A percentile compares a stretch with the other conserved stretches of the same genome.
phyloP scores from a whole-genome alignment of 2,329 filamentous ascomycete genomes.

The Epichloe sibirici region DNA sequence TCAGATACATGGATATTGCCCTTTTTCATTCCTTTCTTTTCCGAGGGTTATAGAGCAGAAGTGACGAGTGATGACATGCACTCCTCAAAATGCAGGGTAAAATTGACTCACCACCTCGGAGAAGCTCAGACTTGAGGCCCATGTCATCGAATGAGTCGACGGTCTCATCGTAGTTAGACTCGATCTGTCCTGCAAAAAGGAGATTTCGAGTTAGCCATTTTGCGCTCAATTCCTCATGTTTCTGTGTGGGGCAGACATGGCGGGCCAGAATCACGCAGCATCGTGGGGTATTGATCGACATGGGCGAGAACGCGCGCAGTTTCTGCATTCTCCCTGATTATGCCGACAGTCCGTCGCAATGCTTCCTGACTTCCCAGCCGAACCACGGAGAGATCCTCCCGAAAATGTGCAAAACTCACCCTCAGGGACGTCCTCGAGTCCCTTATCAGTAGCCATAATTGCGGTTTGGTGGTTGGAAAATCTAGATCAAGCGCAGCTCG shows the following conservation, averaged over 20 bases:
- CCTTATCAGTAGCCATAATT: constrained; percentile 98
- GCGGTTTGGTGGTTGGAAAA: constrained; percentile 45
- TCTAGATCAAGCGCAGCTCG: constrained; percentile 69
- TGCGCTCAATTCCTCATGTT: neutral
- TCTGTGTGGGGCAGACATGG: constrained; percentile 1
- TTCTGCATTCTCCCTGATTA: neutral
- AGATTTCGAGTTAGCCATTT: constrained; percentile 12
- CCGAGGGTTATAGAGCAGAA: neutral
- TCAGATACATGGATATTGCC: neutral
- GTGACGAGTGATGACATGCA: neutral
- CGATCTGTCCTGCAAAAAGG: constrained; percentile 71
- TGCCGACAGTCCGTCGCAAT: neutral
- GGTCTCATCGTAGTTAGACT: constrained; percentile 99
- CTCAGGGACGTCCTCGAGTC: constrained; percentile 96
- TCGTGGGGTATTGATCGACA: neutral
- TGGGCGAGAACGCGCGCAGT: neutral
- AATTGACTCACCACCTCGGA: constrained; percentile 62
- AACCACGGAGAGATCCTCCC: too few species aligned
- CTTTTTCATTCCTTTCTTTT: neutral
- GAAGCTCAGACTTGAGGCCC: constrained; percentile 92
- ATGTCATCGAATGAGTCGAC: constrained; percentile 99
- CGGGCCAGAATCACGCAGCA: neutral
- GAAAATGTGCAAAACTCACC: constrained; percentile 45
- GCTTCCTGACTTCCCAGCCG: neutral
- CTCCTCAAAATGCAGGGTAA: neutral